Conservation (phyloP, 305 asterid genomes). For the Withania somnifera region DNA sequence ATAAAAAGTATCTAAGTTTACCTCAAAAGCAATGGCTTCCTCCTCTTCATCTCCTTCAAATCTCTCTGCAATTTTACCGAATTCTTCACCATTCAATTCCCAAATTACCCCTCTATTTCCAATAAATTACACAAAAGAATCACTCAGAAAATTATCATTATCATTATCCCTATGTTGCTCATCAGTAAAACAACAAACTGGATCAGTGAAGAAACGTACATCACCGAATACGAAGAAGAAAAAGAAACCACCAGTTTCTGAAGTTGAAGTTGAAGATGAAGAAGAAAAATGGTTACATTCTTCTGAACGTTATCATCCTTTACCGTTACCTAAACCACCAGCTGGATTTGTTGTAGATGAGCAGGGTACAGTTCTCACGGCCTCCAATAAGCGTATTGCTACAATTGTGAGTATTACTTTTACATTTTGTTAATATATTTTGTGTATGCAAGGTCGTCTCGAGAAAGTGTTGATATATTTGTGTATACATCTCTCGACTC, state of each 20-base stretch:
- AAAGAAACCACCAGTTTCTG: not conserved
- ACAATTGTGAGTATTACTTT: slow-evolving; percentile 52
- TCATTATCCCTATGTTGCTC: too few relatives aligned
- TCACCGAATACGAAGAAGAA: slow-evolving; percentile 10
- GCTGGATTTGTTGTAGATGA: slow-evolving; percentile 86
- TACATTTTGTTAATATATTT: too few relatives aligned
- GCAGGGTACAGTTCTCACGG: slow-evolving; percentile 78
- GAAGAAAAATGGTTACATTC: slow-evolving; percentile 16
- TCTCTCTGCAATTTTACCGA: slow-evolving; percentile 2
- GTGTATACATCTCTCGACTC: too few relatives aligned
- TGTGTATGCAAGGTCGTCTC: too few relatives aligned
- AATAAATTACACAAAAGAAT: not conserved
- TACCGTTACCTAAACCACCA: slow-evolving; percentile 88
- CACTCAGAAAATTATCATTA: not conserved
- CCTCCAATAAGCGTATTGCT: slow-evolving; percentile 71
- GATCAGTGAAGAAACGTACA: slow-evolving; percentile 5
- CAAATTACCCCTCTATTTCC: not conserved
- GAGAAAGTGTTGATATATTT: too few relatives aligned
- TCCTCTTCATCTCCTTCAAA: not conserved
- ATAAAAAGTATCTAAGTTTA: not conserved
- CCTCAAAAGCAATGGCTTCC: not conserved
- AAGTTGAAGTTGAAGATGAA: slow-evolving; percentile 45
- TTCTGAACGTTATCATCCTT: slow-evolving; percentile 31
- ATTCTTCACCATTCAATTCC: not conserved
- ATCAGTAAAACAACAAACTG: slow-evolving; percentile 30